A percentile compares a stretch with the other conserved stretches of the same genome.
Evolutionary conservation across 768 basidiomycete genomes (phyloP).

Genomic region (Leccinum broughii): DNA sequence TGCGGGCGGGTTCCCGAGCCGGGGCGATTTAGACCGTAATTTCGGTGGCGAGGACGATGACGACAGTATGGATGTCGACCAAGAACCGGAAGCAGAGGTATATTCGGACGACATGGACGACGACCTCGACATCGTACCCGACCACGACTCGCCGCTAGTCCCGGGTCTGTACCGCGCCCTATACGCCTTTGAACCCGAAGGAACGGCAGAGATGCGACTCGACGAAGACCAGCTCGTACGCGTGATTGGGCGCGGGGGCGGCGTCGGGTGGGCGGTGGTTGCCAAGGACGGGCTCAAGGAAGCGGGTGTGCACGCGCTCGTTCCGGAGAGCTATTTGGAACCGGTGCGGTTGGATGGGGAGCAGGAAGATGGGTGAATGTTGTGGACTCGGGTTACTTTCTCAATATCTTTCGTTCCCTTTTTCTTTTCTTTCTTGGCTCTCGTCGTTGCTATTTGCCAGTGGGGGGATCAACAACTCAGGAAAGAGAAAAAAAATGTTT

Average conservation of each 20-base stretch:
- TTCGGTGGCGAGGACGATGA: slow-evolving; percentile 39
- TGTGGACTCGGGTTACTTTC: not conserved
- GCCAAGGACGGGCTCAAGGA: slow-evolving; percentile 42
- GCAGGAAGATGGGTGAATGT: slow-evolving; percentile 15
- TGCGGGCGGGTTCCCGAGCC: slow-evolving; percentile 33
- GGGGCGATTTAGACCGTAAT: slow-evolving; percentile 48
- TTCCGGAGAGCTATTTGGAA: slow-evolving; percentile 79
- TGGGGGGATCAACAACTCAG: not conserved
- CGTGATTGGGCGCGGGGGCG: slow-evolving; percentile 74
- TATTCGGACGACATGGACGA: slow-evolving; percentile 23
- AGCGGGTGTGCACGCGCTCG: slow-evolving; percentile 60
- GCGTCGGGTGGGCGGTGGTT: slow-evolving; percentile 80
- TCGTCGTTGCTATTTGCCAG: not conserved
- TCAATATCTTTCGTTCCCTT: not conserved
- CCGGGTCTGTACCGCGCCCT: slow-evolving; percentile 78
- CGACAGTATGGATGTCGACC: slow-evolving; percentile 24
- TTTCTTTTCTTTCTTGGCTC: not conserved
- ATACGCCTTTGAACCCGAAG: slow-evolving; percentile 78
- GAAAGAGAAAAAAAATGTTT: not conserved
- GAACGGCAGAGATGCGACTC: slow-evolving; percentile 79
- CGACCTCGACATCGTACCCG: slow-evolving; percentile 1
- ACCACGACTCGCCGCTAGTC: slow-evolving; percentile 41
- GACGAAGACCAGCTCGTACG: slow-evolving; percentile 74
- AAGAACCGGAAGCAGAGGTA: slow-evolving; percentile 36
- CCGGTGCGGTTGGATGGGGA: slow-evolving; percentile 41